These are phyloP conservation scores for Starmera pachycereana DNA, from an alignment of 805 yeast species.

Conservation along the genomic window DNA sequence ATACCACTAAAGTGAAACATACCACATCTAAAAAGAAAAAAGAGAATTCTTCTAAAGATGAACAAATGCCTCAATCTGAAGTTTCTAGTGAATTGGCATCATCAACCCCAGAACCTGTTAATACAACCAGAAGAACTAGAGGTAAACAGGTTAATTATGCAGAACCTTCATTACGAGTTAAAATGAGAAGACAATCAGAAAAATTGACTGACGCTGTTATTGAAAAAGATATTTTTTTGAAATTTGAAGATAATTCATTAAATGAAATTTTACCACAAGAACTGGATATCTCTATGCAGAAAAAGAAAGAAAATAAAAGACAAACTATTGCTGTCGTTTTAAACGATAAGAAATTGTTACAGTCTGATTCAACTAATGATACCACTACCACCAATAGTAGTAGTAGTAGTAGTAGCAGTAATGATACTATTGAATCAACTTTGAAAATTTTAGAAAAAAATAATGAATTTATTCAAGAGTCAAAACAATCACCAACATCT, in stretches of 20 bases:
- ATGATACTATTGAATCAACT: neutral
- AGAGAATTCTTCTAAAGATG: slow-evolving; percentile 23
- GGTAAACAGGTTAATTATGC: slow-evolving; percentile 55
- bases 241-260: neutral
- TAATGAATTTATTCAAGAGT: slow-evolving; percentile 4
- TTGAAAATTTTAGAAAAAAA: neutral
- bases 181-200: slow-evolving; percentile 58
- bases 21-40: slow-evolving; percentile 21
- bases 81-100: slow-evolving; percentile 9
- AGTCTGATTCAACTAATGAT: too few relatives aligned
- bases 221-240: neutral
- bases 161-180: slow-evolving; percentile 54
- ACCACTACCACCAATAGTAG: too few relatives aligned
- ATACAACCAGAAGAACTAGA: slow-evolving; percentile 30
- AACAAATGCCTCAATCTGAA: slow-evolving; percentile 26
- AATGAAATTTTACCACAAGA: neutral
- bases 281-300: too few relatives aligned
- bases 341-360: neutral
- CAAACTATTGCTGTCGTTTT: neutral
- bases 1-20: slow-evolving; percentile 14
- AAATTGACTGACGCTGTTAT: slow-evolving; percentile 52
- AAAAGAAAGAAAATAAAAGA: too few relatives aligned
- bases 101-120: too few relatives aligned
- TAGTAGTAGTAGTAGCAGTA: too few relatives aligned
- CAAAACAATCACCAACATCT: slow-evolving; percentile 6